phyloP scores from a whole-genome alignment of 2,329 filamentous ascomycete genomes.

The Venturiaceae sp. region DNA sequence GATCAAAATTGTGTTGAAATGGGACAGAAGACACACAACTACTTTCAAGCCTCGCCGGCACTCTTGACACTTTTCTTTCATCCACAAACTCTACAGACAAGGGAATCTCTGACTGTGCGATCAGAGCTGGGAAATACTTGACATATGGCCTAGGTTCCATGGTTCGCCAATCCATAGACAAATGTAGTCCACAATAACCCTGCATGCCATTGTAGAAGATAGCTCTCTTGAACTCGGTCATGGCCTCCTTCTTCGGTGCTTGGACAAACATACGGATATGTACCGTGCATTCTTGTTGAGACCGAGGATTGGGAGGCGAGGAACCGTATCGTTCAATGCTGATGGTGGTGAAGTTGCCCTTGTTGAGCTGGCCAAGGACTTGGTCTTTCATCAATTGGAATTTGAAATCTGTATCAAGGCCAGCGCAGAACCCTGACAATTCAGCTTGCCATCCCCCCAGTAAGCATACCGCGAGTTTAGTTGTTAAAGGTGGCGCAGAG shows the following conservation, averaged over 20 bases:
- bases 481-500: neutral
- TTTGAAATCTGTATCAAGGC: constrained; percentile 19
- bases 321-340: constrained; percentile 11
- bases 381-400: constrained; percentile 16
- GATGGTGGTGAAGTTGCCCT: neutral
- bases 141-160: too few species aligned
- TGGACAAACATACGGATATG: constrained; percentile 8
- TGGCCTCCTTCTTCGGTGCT: neutral
- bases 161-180: too few species aligned
- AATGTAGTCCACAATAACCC: too few species aligned
- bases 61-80: too few species aligned
- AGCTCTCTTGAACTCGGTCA: too few species aligned
- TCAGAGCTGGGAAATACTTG: too few species aligned
- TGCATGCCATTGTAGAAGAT: too few species aligned
- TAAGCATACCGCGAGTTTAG: constrained; percentile 7
- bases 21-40: too few species aligned
- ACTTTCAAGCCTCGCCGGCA: too few species aligned
- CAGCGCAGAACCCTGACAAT: constrained; percentile 12
- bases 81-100: too few species aligned
- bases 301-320: neutral
- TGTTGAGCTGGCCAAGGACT: constrained; percentile 11
- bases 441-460: constrained; percentile 12
- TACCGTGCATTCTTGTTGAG: constrained; percentile 17
- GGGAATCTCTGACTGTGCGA: too few species aligned
- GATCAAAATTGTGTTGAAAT: too few species aligned